Conservation (phyloP, 305 asterid species). For the Solanum chacoense region DNA sequence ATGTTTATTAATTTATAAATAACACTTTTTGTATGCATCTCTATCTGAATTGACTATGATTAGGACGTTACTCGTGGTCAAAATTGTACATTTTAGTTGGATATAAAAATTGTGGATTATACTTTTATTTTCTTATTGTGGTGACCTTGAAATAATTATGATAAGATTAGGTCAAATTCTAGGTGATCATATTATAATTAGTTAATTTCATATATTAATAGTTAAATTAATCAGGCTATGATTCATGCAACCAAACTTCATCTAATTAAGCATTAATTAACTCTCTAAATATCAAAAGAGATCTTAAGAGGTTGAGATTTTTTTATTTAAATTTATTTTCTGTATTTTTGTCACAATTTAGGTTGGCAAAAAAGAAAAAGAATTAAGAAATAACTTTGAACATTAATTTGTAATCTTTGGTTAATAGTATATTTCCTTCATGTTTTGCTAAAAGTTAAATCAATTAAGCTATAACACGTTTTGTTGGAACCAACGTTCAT, state of each 20-base stretch:
- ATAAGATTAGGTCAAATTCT: not conserved
- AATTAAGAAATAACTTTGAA: not conserved
- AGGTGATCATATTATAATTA: not conserved
- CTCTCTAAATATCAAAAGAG: not conserved
- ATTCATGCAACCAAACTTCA: not conserved
- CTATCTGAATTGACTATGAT: not conserved
- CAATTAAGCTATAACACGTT: not conserved
- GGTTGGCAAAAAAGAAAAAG: not conserved
- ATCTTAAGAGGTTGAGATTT: not conserved
- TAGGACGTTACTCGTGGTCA: not conserved
- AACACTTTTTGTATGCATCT: not conserved
- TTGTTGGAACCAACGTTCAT: not conserved
- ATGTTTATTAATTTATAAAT: not conserved
- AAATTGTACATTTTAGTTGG: not conserved
- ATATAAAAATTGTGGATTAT: not conserved
- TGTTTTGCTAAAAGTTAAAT: not conserved
- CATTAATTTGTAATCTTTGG: not conserved
- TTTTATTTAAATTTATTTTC: not conserved
- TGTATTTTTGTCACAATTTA: not conserved
- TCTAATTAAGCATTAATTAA: not conserved
- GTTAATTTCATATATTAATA: not conserved
- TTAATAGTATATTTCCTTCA: not conserved
- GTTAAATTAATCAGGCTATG: not conserved
- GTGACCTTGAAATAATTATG: not conserved
- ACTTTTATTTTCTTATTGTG: not conserved